A percentile compares a stretch with the other conserved stretches of the same genome.
Conservation (phyloP, 1,139 yeast species). For the Wickerhamomyces sp. region DNA sequence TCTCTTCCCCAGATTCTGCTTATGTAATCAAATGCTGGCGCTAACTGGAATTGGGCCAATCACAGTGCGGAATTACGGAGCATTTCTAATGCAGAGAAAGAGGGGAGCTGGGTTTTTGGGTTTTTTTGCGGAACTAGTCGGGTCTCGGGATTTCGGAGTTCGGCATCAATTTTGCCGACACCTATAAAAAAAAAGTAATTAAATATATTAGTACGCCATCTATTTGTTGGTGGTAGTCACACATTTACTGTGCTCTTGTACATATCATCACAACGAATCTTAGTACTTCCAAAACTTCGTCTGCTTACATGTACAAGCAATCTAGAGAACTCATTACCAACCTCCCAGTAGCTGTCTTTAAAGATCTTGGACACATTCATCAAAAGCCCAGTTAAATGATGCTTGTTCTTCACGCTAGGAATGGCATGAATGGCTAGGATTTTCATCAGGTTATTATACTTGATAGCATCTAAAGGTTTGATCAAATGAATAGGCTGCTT, state of each 20-base stretch:
- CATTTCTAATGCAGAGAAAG: no score
- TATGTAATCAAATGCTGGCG: background rate
- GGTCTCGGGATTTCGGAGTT: conserved; percentile 1
- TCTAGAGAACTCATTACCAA: conserved; percentile 54
- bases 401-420: conserved; percentile 31
- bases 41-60: background rate
- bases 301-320: conserved; percentile 53
- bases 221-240: no score
- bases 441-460: conserved; percentile 33
- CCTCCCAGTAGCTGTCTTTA: conserved; percentile 51
- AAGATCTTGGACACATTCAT: conserved; percentile 42
- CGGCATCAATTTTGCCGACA: no score
- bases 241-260: conserved; percentile 24
- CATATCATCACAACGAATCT: conserved; percentile 47
- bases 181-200: no score
- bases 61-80: background rate
- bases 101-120: no score
- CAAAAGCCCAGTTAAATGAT: conserved; percentile 51
- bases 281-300: conserved; percentile 49
- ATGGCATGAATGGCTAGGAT: conserved; percentile 25
- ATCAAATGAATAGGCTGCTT: conserved; percentile 26
- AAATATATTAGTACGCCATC: no score
- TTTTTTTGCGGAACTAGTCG: no score
- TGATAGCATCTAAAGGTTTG: conserved; percentile 29
- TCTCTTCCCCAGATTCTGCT: background rate